Conservation (phyloP, 441 rosid species). For the Corymbia calophylla region DNA sequence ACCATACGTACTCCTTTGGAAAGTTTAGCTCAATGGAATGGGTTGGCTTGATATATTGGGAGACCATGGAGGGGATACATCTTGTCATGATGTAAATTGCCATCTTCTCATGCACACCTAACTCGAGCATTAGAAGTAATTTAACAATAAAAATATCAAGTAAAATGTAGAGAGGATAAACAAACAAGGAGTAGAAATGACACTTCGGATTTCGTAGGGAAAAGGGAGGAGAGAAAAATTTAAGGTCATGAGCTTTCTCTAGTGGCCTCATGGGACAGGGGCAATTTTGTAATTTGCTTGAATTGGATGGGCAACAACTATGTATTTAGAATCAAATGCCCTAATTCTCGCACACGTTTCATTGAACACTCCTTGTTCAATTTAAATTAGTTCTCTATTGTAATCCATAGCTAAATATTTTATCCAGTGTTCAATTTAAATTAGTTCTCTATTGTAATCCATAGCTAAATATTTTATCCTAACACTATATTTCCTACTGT, state of each 20-base stretch:
- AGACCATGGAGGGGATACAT: background rate
- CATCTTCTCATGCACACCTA: background rate
- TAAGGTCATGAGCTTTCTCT: background rate
- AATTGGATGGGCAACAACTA: background rate
- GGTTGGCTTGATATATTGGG: background rate
- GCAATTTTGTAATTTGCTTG: background rate
- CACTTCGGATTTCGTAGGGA: background rate
- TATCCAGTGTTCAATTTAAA: background rate
- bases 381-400: background rate
- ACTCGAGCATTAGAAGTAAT: background rate
- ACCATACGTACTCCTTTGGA: background rate
- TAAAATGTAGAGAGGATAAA: background rate
- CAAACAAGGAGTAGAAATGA: background rate
- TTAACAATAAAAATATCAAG: background rate
- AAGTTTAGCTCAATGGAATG: background rate
- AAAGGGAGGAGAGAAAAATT: background rate
- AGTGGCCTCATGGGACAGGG: background rate
- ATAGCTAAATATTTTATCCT: background rate
- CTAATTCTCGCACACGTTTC: background rate
- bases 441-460: background rate
- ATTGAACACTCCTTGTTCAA: background rate
- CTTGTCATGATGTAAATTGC: background rate
- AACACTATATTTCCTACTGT: background rate
- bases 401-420: background rate
- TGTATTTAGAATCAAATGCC: background rate